Evolutionary conservation across 495 filamentous ascomycete genomes (phyloP).

Genomic region (Rostrohypoxylon terebratum): DNA sequence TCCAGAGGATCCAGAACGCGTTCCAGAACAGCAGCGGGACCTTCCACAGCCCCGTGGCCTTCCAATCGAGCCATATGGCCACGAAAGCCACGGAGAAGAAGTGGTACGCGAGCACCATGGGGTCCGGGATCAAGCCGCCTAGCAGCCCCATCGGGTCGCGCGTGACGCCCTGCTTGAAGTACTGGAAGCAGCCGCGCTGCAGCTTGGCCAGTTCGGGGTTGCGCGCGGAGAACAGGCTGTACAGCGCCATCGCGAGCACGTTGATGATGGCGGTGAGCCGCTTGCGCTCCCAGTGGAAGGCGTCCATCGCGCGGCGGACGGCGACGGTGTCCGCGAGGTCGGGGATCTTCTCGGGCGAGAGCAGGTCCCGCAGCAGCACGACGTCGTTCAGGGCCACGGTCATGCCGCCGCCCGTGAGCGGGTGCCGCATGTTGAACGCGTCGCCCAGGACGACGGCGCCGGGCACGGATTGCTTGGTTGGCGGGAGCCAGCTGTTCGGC

Average conservation of each 20-base stretch:
- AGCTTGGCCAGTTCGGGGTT: slow-evolving; percentile 80
- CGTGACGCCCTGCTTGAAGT: slow-evolving; percentile 84
- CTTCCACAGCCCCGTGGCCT: slow-evolving; percentile 65
- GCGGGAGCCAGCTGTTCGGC: slow-evolving; percentile 93
- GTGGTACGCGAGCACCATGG: slow-evolving; percentile 84
- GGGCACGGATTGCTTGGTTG: slow-evolving; percentile 71
- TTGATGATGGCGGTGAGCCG: slow-evolving; percentile 87
- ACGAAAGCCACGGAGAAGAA: slow-evolving; percentile 95
- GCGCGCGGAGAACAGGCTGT: slow-evolving; percentile 88
- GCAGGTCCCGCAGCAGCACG: slow-evolving; percentile 75
- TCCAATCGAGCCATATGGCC: slow-evolving; percentile 81
- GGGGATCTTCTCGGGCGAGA: slow-evolving; percentile 74
- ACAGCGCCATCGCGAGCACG: slow-evolving; percentile 92
- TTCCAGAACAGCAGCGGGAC: slow-evolving; percentile 70
- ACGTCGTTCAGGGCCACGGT: slow-evolving; percentile 94
- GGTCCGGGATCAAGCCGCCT: slow-evolving; percentile 82
- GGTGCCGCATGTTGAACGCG: slow-evolving; percentile 97
- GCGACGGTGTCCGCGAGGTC: slow-evolving; percentile 71
- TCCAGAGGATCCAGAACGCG: slow-evolving; percentile 80
- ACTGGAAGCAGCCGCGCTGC: slow-evolving; percentile 91
- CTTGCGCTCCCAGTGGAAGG: slow-evolving; percentile 92
- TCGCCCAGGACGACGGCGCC: slow-evolving; percentile 89
- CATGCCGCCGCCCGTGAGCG: slow-evolving; percentile 94
- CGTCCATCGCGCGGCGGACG: slow-evolving; percentile 74
- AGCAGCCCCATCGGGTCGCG: slow-evolving; percentile 84